Evolutionary conservation across 1,284 basidiomycete genomes (phyloP).

Genomic region (Trametes polyzona): DNA sequence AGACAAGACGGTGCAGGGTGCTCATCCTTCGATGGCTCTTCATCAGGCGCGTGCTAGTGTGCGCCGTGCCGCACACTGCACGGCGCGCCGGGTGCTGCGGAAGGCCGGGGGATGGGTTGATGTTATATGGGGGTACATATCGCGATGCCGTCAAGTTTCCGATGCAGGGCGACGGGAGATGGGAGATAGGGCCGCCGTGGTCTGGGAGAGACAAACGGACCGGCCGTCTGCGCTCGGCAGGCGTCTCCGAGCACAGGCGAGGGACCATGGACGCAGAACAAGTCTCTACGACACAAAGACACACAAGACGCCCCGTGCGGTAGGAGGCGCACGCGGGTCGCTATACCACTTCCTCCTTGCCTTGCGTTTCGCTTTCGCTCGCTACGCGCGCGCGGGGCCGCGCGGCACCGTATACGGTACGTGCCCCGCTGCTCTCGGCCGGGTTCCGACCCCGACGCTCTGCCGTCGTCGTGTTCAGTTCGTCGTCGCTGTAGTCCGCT

Average conservation of each 20-base stretch:
- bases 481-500: too few relatives aligned
- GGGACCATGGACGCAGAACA: conserved; percentile 9
- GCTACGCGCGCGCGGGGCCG: neutral
- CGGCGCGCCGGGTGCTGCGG: conserved; percentile 13
- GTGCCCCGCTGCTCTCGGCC: neutral
- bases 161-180: neutral
- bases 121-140: neutral
- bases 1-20: conserved; percentile 16
- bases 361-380: conserved; percentile 12
- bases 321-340: conserved; percentile 18
- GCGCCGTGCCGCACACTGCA: neutral
- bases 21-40: conserved; percentile 23
- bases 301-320: conserved; percentile 14
- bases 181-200: neutral
- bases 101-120: neutral
- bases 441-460: too few relatives aligned
- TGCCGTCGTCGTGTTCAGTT: too few relatives aligned
- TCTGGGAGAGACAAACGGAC: neutral
- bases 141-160: neutral
- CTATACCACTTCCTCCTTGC: conserved; percentile 22
- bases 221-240: neutral
- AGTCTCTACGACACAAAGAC: neutral
- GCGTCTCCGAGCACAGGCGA: neutral
- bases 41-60: conserved; percentile 22
- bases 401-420: neutral